Evolutionary conservation across 371 early-diverging fungal genomes (phyloP).

Genomic region (Dichotomocladium elegans): DNA sequence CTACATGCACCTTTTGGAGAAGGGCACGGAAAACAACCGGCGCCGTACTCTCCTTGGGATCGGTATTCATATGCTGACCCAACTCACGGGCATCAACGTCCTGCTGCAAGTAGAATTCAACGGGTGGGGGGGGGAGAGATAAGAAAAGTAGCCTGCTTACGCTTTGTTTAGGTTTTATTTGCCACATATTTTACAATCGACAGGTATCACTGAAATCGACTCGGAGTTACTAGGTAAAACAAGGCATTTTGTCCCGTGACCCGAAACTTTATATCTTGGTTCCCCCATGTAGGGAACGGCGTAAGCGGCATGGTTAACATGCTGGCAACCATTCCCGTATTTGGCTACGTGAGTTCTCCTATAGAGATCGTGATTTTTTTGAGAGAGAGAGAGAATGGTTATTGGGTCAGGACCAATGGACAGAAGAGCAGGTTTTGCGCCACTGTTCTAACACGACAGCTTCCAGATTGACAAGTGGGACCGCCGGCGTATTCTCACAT

Average conservation of each 20-base stretch:
- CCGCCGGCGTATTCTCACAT: conserved; percentile 16
- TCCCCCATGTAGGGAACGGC: conserved; percentile 8
- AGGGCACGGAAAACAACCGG: conserved; percentile 55
- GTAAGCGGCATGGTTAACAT: conserved; percentile 17
- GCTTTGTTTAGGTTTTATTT: conserved; percentile 46
- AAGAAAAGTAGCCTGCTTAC: background rate
- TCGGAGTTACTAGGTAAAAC: conserved; percentile 23
- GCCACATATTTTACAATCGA: conserved; percentile 60
- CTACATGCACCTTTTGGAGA: conserved; percentile 35
- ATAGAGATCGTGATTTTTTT: no score
- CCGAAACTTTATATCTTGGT: background rate
- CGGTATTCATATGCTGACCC: conserved; percentile 68
- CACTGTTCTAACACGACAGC: no score
- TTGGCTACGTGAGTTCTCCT: conserved; percentile 26
- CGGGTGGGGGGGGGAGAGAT: background rate
- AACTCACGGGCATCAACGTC: conserved; percentile 76
- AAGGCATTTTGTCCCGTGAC: background rate
- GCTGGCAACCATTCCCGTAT: conserved; percentile 19
- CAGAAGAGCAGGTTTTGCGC: background rate
- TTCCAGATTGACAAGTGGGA: conserved; percentile 24
- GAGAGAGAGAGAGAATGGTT: background rate
- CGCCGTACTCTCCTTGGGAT: conserved; percentile 67
- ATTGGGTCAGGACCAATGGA: background rate
- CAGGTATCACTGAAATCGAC: conserved; percentile 50
- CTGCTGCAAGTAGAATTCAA: conserved; percentile 49